Conservation (phyloP, 805 yeast genomes). For the Ogataea methylovora region DNA sequence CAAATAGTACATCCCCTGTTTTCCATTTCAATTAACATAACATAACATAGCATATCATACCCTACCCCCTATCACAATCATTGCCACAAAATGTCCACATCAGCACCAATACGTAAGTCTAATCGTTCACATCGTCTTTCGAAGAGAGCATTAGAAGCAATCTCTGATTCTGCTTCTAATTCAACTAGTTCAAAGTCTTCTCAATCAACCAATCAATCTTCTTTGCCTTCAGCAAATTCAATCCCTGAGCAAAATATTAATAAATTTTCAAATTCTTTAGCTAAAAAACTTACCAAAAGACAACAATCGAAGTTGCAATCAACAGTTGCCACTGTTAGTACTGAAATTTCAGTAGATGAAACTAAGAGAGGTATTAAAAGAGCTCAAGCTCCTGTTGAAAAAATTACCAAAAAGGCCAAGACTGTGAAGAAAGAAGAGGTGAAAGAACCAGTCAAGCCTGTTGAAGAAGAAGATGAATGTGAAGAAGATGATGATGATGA, state of each 20-base stretch:
- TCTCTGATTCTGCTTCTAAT: not conserved
- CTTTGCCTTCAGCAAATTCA: not conserved
- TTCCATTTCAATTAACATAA: no score
- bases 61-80: not conserved
- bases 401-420: no score
- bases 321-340: no score
- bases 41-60: no score
- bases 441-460: not conserved
- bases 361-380: not conserved
- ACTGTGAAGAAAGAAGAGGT: no score
- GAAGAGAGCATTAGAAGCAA: constrained; percentile 3
- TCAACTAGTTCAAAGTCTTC: not conserved
- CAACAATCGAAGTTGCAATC: not conserved
- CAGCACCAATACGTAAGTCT: constrained; percentile 2
- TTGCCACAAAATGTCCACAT: not conserved
- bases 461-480: not conserved
- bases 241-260: not conserved
- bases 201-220: not conserved
- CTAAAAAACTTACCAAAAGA: not conserved
- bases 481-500: not conserved
- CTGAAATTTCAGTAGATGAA: not conserved
- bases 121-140: constrained; percentile 2
- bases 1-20: no score
- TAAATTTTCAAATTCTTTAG: not conserved
- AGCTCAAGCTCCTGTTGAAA: not conserved